Evolutionary conservation across 768 basidiomycete species (phyloP), one percentile per base, ranked within the genome.

Genomic region (Kondoa subrosea): DNA sequence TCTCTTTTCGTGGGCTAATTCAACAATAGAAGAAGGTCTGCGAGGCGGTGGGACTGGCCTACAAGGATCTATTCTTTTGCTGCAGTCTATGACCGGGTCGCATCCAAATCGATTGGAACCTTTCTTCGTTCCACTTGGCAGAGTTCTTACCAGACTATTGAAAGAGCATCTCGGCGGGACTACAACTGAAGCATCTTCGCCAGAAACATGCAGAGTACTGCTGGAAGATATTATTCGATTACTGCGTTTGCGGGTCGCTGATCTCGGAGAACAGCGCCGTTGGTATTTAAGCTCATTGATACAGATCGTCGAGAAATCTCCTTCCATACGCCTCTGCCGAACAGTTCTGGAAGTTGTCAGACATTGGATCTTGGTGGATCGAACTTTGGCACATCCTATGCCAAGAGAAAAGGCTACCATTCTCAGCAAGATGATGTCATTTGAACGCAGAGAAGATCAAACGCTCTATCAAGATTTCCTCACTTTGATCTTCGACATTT

Each of bases 391-490:
- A 31, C 88, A 87, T 75, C 92, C 92, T 4, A 88, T 88, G 0
- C 86, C 88, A 83, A 96, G 95, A 77, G 95, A 99, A 79, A 97
- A 96, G 77, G 87, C 92, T 1, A 86, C 82, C 31, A 78, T 97
- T 33, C 77, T 99, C 69, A 85, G 87, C 74, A 89, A 88, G 76
- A 92, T 99, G 91, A 81, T 83, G 3, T 70, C 70, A 32, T 76
- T 76, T 72, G 91, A 96, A 77, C 74, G 74, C 61, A 80, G 81
- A 27, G 85, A 87, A 33, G 85, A 84, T 40, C 88, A 91, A n/a
- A 72, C 79, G 2, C 81, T 97, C 2, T 89, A 88, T 76, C 83
- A 85, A 58, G 83, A 85, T 56, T 97, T 90, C 76, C 81, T 97
- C 72, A 85, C 87, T 70, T 81, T 97, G 69, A 87, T 99, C 67